These are phyloP conservation scores for Aechmea fasciata DNA, from an alignment of 176 grass and related monocot species.

Conservation along the genomic window DNA sequence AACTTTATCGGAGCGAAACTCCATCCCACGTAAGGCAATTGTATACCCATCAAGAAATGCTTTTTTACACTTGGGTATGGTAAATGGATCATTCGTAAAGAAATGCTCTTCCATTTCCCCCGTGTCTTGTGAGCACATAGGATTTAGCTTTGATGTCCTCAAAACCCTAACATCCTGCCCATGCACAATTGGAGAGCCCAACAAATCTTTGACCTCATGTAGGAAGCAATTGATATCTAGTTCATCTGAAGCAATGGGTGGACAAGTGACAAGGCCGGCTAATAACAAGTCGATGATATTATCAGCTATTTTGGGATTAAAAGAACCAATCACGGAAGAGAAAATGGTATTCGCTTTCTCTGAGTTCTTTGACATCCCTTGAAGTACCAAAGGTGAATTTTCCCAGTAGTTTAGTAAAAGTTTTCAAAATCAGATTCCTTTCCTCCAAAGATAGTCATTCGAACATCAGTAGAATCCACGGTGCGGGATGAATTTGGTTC, in stretches of 20 bases:
- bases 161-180: constrained; percentile 65
- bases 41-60: constrained; percentile 71
- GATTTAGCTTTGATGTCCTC: constrained; percentile 28
- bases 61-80: constrained; percentile 29
- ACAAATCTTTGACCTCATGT: constrained; percentile 30
- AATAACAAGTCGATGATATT: constrained; percentile 44
- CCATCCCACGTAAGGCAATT: constrained; percentile 73
- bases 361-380: constrained; percentile 19
- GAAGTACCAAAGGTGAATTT: constrained; percentile 38
- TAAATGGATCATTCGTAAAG: constrained; percentile 9
- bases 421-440: constrained; percentile 25
- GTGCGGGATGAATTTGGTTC: constrained; percentile 16
- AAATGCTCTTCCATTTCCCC: constrained; percentile 47
- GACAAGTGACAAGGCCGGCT: constrained; percentile 48
- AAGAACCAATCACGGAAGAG: constrained; percentile 23
- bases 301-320: constrained; percentile 35
- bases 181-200: constrained; percentile 44
- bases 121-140: not conserved
- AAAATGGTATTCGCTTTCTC: constrained; percentile 32
- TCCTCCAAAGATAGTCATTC: constrained; percentile 41
- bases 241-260: constrained; percentile 69
- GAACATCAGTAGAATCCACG: constrained; percentile 24
- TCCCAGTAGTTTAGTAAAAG: constrained; percentile 67
- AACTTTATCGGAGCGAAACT: constrained; percentile 58
- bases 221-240: constrained; percentile 54